A percentile compares a stretch with the other conserved stretches of the same genome.
These are phyloP conservation scores for Ceratocystis alfenasii DNA, from an alignment of 2,329 filamentous ascomycete genomes.

Conservation along the genomic window DNA sequence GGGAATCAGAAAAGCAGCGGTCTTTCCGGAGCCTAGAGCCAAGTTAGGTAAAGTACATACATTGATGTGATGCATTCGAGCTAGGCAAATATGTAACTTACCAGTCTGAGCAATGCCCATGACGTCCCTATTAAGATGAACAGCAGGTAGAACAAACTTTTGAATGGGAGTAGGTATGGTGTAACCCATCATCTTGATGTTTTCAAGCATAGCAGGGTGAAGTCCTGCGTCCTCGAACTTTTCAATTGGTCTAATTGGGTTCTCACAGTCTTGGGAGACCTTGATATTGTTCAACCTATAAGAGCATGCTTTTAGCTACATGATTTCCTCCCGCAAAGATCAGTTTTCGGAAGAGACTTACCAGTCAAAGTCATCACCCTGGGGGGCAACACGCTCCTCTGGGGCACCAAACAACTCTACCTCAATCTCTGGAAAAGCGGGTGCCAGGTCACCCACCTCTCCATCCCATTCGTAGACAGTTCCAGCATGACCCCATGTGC, in stretches of 20 bases:
- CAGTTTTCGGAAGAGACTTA: slow-evolving; percentile 23
- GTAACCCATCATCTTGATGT: slow-evolving; percentile 64
- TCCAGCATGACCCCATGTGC: slow-evolving; percentile 2
- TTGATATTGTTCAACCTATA: slow-evolving; percentile 43
- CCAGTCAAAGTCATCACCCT: slow-evolving; percentile 18
- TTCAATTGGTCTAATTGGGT: slow-evolving; percentile 40
- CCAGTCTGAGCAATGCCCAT: slow-evolving; percentile 89
- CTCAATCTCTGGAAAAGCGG: slow-evolving; percentile 58
- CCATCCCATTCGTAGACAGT: slow-evolving; percentile 70
- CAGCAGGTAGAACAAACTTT: slow-evolving; percentile 67
- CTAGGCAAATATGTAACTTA: slow-evolving; percentile 30
- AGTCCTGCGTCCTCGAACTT: slow-evolving; percentile 65
- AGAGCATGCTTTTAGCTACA: not conserved
- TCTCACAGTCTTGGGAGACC: slow-evolving; percentile 45
- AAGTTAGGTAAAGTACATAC: not conserved
- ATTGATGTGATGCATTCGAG: slow-evolving; percentile 8
- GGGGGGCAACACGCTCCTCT: slow-evolving; percentile 32
- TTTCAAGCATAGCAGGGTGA: slow-evolving; percentile 71
- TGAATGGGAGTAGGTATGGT: slow-evolving; percentile 72
- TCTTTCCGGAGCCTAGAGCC: slow-evolving; percentile 81
- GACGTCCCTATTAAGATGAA: slow-evolving; percentile 65
- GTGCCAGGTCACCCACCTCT: slow-evolving; percentile 76
- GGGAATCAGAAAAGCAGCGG: slow-evolving; percentile 80
- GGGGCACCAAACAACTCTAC: slow-evolving; percentile 57
- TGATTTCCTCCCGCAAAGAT: slow-evolving; percentile 18